Evolutionary conservation across 2,329 filamentous ascomycete genomes (phyloP), one percentile per base, ranked within the genome.

Genomic region (Keithomyces neogunnii): DNA sequence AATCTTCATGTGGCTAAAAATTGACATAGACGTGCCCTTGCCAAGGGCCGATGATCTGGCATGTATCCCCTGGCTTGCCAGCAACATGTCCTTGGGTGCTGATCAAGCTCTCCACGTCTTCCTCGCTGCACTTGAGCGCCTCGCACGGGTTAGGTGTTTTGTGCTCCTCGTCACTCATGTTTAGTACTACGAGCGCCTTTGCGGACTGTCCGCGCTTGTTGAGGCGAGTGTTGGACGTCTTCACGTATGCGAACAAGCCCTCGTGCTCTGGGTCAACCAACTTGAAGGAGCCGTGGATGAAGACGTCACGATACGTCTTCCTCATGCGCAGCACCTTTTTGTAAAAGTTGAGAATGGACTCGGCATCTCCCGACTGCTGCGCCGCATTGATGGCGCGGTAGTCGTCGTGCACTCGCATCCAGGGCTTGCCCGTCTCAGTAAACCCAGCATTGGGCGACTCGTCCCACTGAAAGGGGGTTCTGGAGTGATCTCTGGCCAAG

Each of bases 401-500:
- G 30, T 77, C 71, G 26, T 84, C 78, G 57, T 86, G 82, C 2
- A 83, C 76, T 2, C 78, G 72, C 80, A 88, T 88, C 85, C 85
- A 88, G 0, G 85, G 81, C 55, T 72, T 73, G 0, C 60, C 61
- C 0, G 51, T 55, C 13, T 60, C 57, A 0, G 80, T 77, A 63
- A 88, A 88, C 0, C 85, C 85, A 0, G 80, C 80, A 54, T 85
- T 75, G 0, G 74, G 66, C 0, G 70, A 69, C 1, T 66, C 70
- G 49, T 77, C 74, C 85, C 85, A 88, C 49, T 85, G 82, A 62
- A 88, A 80, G 0, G 85, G 85, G 2, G 83, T 76, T 1, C 85
- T 71, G 1, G 82, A 72, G 59, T 88, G 79, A 55, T 88, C 84
- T 8, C 83, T 71, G 0, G 75, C 82, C 40, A 86, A 73, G 49